Evolutionary conservation across 225 moss, liverwort and hornwort genomes (phyloP).

Genomic region (Rhytidiadelphus loreus): DNA sequence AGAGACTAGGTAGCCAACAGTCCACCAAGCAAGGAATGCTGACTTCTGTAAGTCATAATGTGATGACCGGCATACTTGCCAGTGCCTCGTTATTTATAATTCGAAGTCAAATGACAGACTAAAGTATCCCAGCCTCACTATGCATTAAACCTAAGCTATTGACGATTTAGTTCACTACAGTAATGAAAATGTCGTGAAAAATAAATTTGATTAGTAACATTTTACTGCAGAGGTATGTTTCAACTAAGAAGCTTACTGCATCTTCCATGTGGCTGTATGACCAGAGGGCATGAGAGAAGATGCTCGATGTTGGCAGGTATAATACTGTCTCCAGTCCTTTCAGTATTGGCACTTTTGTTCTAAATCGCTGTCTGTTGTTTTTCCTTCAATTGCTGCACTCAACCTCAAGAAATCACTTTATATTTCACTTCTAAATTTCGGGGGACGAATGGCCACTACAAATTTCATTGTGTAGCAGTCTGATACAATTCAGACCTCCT

Average conservation of each 20-base stretch:
- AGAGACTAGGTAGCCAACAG: neutral
- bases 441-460: neutral
- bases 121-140: neutral
- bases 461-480: neutral
- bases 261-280: slow-evolving; percentile 30
- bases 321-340: neutral
- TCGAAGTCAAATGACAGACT: neutral
- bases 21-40: neutral
- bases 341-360: neutral
- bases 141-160: neutral
- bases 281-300: slow-evolving; percentile 49
- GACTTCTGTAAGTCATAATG: neutral
- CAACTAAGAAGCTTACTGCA: neutral
- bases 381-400: neutral
- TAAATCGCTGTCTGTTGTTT: neutral
- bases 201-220: neutral
- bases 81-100: neutral
- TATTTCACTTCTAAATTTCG: neutral
- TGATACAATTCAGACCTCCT: neutral
- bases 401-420: neutral
- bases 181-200: neutral
- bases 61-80: neutral
- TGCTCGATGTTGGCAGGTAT: slow-evolving; percentile 53
- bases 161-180: neutral
- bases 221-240: slow-evolving; percentile 1